Base-by-base conservation (phyloP, 1,139 yeast genomes). In the Nakaseomyces kungkrabaensis region DNA sequence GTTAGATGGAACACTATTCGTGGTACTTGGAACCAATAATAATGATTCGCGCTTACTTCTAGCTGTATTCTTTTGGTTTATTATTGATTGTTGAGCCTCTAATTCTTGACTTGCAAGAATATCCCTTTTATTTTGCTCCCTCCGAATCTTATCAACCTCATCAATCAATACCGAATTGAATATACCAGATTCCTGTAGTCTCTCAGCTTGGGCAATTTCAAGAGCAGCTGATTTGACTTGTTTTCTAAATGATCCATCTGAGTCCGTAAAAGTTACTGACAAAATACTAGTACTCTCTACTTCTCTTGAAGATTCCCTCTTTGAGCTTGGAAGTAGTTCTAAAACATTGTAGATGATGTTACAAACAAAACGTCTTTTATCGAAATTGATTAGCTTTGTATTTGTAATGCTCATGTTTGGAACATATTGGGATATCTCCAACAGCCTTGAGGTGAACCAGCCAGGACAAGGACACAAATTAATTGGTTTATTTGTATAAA, bases 401-500 rank as follows among this genome's bases (percentile, higher is more conserved):
- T 79, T 77, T 54, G 76, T 81, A 38, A 77, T 73, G 29, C 80
- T 75, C 77, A 79, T 77, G 61, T 81, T 81, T 24, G 89, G 88
- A 48, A 82, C 77, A 60, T 77, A 81, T 56, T 83, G 81, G 1
- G 82, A 79, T 52, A 81, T 77, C 61, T 82, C 88, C 50, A 81
- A 61, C 56, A 82, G 63, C 50, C 86, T 72, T 56, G 78, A 81
- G 13, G 77, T 63, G 48, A 80, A 66, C 89, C 90, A 83, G 8
- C 97, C 97, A 56, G 89, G 79, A 62, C 97, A 90, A 2, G 96
- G 95, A n/a, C 82, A 75, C 48, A 80, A 60, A 56, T 76, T 76
- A 52, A 72, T 72, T 57, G 76, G 68, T 71, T 76, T 74, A 45
- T 76, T 67, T 37, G 77, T 68, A 48, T 76, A 70, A 1, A 78